These are phyloP conservation scores for Thozetella sp. DNA, from an alignment of 495 filamentous ascomycete species.

Conservation along the genomic window DNA sequence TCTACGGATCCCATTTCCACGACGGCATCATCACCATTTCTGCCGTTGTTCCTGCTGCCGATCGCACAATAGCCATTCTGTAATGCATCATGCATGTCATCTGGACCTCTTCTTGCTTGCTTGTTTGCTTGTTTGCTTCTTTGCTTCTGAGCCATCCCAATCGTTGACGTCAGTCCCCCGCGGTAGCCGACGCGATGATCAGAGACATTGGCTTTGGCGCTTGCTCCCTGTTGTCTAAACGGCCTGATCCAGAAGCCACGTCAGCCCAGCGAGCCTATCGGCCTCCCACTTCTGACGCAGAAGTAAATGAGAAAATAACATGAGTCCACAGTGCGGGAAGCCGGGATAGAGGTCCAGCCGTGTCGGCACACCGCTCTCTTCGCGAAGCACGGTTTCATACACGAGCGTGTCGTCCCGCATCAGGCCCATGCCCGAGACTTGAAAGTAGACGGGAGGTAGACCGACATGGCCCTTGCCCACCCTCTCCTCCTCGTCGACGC, in stretches of 20 bases:
- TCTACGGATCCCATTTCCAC: too few relatives aligned
- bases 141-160: too few relatives aligned
- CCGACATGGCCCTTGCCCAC: slow-evolving; percentile 14
- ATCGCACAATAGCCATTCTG: too few relatives aligned
- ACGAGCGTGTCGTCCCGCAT: slow-evolving; percentile 41
- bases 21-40: too few relatives aligned
- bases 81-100: too few relatives aligned
- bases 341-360: slow-evolving; percentile 38
- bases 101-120: too few relatives aligned
- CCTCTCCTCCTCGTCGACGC: not conserved
- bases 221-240: not conserved
- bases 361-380: slow-evolving; percentile 31
- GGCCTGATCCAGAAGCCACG: not conserved
- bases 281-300: not conserved
- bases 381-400: slow-evolving; percentile 37
- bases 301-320: slow-evolving; percentile 16
- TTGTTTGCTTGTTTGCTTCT: too few relatives aligned
- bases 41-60: too few relatives aligned
- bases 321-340: slow-evolving; percentile 45
- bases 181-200: not conserved
- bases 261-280: not conserved
- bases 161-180: not conserved
- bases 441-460: slow-evolving; percentile 33
- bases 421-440: slow-evolving; percentile 37
- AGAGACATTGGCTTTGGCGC: not conserved